Evolutionary conservation across 768 basidiomycete species (phyloP), one percentile per base, ranked within the genome.

Genomic region (Cytidiella melzeri): DNA sequence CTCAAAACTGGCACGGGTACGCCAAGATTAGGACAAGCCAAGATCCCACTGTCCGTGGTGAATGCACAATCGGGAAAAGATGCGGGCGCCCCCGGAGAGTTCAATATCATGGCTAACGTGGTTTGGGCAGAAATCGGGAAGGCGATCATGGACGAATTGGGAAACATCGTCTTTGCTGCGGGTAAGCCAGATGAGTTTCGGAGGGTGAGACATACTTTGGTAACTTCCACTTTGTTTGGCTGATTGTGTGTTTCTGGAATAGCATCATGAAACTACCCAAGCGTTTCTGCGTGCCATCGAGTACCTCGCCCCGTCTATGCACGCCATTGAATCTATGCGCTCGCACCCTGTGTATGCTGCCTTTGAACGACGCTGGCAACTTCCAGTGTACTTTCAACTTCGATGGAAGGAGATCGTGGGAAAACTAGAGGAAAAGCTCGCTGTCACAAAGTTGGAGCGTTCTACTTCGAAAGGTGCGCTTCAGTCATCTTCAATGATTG

Each of bases 311-410:
- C 90, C 93, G 0, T 89, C 91, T 2, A 66, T 75, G 13, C 72
- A 75, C 24, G 77, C 88, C 2, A 76, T 94, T 7, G 71, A 81
- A 52, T 70, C 73, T 2, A 83, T 97, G 78, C 80, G 91, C 3
- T 61, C 70, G 3, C 87, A 92, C 63, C 77, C 82, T 0, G 71
- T 82, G 3, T 95, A 84, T 63, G 55, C 60, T 20, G 66, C 81
- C 1, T 96, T 98, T 61, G 80, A 87, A 61, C 75, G 79, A 52
- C 78, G 92, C 28, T 99, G 96, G 94, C 96, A 98, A 62, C 76
- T 99, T 2, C 89, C 92, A 1, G 87, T 98, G 7, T 98, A 98
- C 63, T 98, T 95, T 64, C 96, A 99, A 61, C 71, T 99, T 52
- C 79, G 95, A 39, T 95, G 94, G 92, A 96, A 96, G 67, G 95